These are phyloP conservation scores for Chlorella ohadii DNA, from an alignment of 139 green algal species.

Conservation along the genomic window DNA sequence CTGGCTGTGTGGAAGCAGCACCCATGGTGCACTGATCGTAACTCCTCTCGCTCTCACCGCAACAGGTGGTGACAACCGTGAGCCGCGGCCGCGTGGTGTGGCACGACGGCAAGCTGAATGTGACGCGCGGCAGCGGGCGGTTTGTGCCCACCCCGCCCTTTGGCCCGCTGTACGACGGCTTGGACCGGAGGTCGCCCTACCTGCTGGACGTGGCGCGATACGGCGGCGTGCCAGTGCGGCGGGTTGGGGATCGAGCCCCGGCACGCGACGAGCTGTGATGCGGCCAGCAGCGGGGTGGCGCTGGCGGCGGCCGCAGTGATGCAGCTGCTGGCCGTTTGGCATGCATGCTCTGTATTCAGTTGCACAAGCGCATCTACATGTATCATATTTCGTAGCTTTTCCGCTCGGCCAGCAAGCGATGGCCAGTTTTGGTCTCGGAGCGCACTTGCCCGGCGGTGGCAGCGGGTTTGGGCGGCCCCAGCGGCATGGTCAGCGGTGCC, in stretches of 20 bases:
- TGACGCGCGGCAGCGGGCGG: slow-evolving; percentile 68
- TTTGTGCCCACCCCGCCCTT: slow-evolving; percentile 31
- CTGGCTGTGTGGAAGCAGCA: no score
- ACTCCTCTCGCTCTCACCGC: no score
- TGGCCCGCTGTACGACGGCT: slow-evolving; percentile 31
- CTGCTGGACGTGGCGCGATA: slow-evolving; percentile 1
- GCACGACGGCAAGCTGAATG: slow-evolving; percentile 77
- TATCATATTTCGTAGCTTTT: background rate
- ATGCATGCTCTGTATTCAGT: no score
- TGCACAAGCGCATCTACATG: background rate
- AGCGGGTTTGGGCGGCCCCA: background rate
- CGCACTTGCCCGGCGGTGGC: background rate
- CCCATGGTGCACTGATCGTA: no score
- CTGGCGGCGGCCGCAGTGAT: no score
- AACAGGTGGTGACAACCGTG: slow-evolving; percentile 89
- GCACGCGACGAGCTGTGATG: background rate
- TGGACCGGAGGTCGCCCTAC: slow-evolving; percentile 3
- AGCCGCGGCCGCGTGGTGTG: slow-evolving; percentile 90
- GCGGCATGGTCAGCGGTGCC: background rate
- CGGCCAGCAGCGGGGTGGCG: no score
- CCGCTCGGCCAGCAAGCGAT: background rate
- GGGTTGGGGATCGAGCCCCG: background rate
- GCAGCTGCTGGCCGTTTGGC: no score
- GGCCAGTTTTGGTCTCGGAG: background rate
- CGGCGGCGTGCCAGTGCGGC: slow-evolving; percentile 7